Percentiles rank a stretch among this genome's conserved stretches.
Evolutionary conservation across 345 rosid species (phyloP).

Genomic region (Sisymbrium altissimum): DNA sequence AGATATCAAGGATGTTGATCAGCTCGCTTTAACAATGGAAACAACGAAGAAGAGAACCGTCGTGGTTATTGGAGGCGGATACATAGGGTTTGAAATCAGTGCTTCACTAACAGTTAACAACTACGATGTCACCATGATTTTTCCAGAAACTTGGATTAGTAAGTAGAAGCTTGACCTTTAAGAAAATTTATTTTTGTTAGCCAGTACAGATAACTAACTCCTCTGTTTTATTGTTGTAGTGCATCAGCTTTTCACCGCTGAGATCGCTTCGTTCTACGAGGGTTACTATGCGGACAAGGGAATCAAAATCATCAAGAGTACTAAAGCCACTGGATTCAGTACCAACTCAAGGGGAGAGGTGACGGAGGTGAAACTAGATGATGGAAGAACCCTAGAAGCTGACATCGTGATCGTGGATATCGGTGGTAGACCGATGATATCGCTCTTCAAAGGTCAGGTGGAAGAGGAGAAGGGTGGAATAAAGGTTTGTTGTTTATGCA

Average conservation of each 20-base stretch:
- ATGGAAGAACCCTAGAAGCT: conserved; percentile 77
- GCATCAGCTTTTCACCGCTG: conserved; percentile 76
- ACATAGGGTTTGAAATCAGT: conserved; percentile 69
- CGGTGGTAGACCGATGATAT: conserved; percentile 51
- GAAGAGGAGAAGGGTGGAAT: conserved; percentile 80
- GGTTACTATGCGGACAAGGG: conserved; percentile 64
- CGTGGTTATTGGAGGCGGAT: conserved; percentile 87
- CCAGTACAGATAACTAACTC: neutral
- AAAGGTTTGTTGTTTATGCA: conserved; percentile 32
- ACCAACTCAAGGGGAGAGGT: conserved; percentile 13
- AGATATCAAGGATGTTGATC: conserved; percentile 20
- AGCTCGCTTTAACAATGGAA: conserved; percentile 3
- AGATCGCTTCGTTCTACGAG: conserved; percentile 77
- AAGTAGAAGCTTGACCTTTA: conserved; percentile 23
- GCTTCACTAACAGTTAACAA: conserved; percentile 60
- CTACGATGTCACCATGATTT: conserved; percentile 65
- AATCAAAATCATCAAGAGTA: conserved; percentile 62
- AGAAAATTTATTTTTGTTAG: neutral
- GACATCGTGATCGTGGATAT: conserved; percentile 88
- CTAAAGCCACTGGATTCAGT: conserved; percentile 61
- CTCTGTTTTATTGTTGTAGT: conserved; percentile 37
- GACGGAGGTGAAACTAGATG: conserved; percentile 76
- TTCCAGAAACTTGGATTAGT: conserved; percentile 32
- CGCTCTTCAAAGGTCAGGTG: conserved; percentile 66
- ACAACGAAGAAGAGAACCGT: conserved; percentile 64